A percentile compares a stretch with the other conserved stretches of the same genome.
Evolutionary conservation across 768 basidiomycete species (phyloP).

Genomic region (Boletus patriciae): DNA sequence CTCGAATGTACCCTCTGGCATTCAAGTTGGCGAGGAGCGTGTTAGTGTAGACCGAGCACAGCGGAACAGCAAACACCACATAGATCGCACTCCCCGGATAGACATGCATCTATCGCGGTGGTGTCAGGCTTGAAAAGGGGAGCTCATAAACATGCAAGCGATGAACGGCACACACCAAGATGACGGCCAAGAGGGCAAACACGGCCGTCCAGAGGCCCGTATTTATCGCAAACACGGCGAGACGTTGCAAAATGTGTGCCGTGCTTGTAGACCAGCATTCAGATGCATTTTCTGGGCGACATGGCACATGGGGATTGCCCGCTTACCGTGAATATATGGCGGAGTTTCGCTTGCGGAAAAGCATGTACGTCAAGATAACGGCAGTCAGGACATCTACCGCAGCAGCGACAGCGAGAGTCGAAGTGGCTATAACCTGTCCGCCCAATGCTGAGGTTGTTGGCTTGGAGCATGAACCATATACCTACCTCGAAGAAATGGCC

Average conservation of each 20-base stretch:
- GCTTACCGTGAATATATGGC: neutral
- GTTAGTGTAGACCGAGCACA: constrained; percentile 6
- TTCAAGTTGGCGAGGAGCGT: constrained; percentile 10
- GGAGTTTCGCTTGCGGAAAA: neutral
- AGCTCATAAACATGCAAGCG: neutral
- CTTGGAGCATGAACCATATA: neutral
- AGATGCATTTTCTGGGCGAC: neutral
- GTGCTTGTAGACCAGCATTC: neutral
- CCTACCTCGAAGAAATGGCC: neutral
- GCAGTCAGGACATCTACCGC: constrained; percentile 6
- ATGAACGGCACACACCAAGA: constrained; percentile 44
- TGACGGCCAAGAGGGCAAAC: constrained; percentile 23
- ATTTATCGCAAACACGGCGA: neutral
- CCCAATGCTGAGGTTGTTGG: neutral
- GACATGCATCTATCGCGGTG: neutral
- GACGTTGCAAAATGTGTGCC: neutral
- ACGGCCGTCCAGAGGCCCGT: neutral
- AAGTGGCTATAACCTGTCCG: neutral
- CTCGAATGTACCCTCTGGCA: neutral
- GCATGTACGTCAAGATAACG: constrained; percentile 3
- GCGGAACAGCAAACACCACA: neutral
- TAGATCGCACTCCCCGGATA: neutral
- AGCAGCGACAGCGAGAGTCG: neutral
- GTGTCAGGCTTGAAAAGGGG: neutral
- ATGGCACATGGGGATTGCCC: too few species aligned